Evolutionary conservation across 805 yeast genomes (phyloP), one percentile per base, ranked within the genome.

Genomic region (Blastobotrys peoriensis): DNA sequence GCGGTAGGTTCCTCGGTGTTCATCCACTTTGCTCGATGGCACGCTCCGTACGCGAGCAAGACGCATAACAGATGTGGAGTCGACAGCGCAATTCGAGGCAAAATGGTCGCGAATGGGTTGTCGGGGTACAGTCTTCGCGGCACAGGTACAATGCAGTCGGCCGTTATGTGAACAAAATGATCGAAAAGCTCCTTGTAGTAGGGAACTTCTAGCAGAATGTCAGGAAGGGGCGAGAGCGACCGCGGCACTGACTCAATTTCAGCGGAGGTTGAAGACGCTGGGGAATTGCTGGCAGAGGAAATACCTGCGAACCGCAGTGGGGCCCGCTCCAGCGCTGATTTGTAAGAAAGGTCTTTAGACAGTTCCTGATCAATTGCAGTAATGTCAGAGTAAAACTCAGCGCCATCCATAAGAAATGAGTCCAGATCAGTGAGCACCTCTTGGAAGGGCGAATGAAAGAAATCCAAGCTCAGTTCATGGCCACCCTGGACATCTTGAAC

Each of bases 41-140:
- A 58, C 1, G 73, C 65, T 3, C 76, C 74, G 52, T 72, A 72
- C 1, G 78, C 77, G 22, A 83, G 60, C 10, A 83, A 49, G 1
- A 83, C 65, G 1, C 84, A 71, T 51, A 82, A 60, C 13, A 83
- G 59, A 3, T 68, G 69, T n/a, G 69, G 66, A 0, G 83, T 74
- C 3, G 77, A 75, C 46, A 79, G 66, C 1, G 91, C 87, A 73
- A 84, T 69, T 52, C 74, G 75, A 0, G 93, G 91, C 9, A 85
- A 61, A 5, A 81, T 65, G 9, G 71, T 71, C 48, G 73, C 72
- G 63, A 83, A 83, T 0, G 94, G 94, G 53, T 82, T 80, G 13
- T 75, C 77, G 17, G 62, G 66, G 54, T 79, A 80, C 1, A 72
- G 55, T 4, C 21, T 15, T 5, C 67, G 58, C 6, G 86, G 86